These are phyloP conservation scores for Rhodomyrtus psidioides DNA, from an alignment of 441 rosid species.

Conservation along the genomic window DNA sequence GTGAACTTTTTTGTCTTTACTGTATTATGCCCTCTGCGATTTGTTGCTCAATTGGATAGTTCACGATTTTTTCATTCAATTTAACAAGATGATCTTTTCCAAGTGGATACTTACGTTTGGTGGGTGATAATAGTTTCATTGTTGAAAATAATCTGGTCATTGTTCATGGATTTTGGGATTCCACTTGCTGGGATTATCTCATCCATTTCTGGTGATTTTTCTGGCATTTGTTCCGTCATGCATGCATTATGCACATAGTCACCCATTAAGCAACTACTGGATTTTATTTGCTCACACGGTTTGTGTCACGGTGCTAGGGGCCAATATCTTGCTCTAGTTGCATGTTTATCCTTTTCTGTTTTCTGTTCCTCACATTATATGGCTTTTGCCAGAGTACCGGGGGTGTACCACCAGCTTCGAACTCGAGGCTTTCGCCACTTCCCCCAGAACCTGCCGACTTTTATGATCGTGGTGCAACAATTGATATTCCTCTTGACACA, in stretches of 20 bases:
- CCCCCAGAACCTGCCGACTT: conserved; percentile 85
- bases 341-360: not conserved
- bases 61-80: not conserved
- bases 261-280: not conserved
- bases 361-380: not conserved
- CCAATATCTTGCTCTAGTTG: not conserved
- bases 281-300: not conserved
- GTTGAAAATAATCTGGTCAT: not conserved
- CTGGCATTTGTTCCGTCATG: not conserved
- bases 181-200: not conserved
- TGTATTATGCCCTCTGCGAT: not conserved
- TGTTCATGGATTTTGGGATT: not conserved
- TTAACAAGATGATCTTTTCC: not conserved
- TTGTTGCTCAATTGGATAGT: not conserved
- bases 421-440: conserved; percentile 76
- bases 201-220: not conserved
- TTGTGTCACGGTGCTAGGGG: not conserved
- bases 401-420: conserved; percentile 50
- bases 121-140: not conserved
- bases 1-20: not conserved
- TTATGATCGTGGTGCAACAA: conserved; percentile 56
- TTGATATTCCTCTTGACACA: conserved; percentile 81
- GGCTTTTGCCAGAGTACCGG: conserved; percentile 31
- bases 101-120: not conserved
- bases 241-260: not conserved